Conservation (phyloP, 2,329 filamentous ascomycete species). For the Venturia effusa region DNA sequence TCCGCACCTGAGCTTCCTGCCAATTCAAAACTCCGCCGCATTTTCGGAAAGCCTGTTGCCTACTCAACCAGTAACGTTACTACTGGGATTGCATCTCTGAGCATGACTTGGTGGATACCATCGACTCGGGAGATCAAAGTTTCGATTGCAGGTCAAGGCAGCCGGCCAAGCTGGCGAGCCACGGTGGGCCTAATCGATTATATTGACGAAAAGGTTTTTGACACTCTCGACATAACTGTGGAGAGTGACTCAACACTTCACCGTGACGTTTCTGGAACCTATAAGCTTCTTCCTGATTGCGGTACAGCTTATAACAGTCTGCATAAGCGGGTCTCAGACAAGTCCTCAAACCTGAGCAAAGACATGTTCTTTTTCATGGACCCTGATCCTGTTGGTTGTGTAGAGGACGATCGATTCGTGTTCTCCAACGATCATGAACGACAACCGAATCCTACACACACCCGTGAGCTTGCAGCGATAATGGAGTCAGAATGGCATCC, state of each 20-base stretch:
- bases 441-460: conserved; percentile 23
- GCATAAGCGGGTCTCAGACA: conserved; percentile 37
- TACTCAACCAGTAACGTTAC: background rate
- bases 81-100: background rate
- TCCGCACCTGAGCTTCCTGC: conserved; percentile 14
- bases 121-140: conserved; percentile 12
- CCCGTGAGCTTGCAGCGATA: background rate
- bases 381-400: conserved; percentile 37
- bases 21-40: background rate
- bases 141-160: conserved; percentile 16
- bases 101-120: conserved; percentile 14
- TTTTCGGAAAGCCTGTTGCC: background rate
- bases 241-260: conserved; percentile 16
- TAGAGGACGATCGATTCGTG: conserved; percentile 42
- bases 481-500: conserved; percentile 19
- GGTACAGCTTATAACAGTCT: conserved; percentile 37
- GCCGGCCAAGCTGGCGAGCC: conserved; percentile 23
- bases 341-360: conserved; percentile 7
- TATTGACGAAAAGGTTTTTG: conserved; percentile 32
- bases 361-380: conserved; percentile 48
- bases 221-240: conserved; percentile 29
- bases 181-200: conserved; percentile 27
- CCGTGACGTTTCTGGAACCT: conserved; percentile 35
- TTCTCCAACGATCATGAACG: conserved; percentile 39
- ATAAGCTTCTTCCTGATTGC: conserved; percentile 42